Evolutionary conservation across 768 basidiomycete species (phyloP).

Genomic region (Suillus decipiens): DNA sequence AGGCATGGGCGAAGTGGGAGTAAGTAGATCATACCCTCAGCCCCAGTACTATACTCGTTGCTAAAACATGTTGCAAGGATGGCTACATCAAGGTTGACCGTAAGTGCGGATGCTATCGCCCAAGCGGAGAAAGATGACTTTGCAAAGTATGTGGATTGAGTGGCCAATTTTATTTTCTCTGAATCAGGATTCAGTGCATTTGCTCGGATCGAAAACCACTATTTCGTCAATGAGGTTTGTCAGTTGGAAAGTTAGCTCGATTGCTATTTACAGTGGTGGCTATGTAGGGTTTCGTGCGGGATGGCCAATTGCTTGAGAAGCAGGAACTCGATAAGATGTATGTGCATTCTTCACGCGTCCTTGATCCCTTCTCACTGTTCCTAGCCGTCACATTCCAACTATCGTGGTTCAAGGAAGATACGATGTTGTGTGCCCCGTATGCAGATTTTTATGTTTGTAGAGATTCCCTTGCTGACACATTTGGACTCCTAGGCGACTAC

Average conservation of each 20-base stretch:
- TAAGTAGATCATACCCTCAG: constrained; percentile 39
- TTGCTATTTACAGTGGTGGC: not conserved
- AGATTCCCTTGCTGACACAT: not conserved
- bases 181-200: constrained; percentile 60
- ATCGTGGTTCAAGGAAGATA: constrained; percentile 86
- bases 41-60: not conserved
- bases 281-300: constrained; percentile 79
- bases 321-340: constrained; percentile 91
- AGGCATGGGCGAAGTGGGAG: constrained; percentile 93
- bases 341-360: constrained; percentile 20
- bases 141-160: constrained; percentile 56
- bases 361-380: constrained; percentile 10
- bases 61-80: constrained; percentile 50
- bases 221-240: constrained; percentile 77
- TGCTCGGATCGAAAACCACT: constrained; percentile 89
- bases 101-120: constrained; percentile 68
- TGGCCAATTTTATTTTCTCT: constrained; percentile 9
- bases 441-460: constrained; percentile 17
- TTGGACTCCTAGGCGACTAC: constrained; percentile 59
- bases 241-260: not conserved
- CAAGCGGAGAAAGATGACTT: constrained; percentile 73
- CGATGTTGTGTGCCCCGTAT: constrained; percentile 84
- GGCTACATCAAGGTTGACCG: constrained; percentile 73
- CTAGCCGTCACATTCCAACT: constrained; percentile 84
- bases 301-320: constrained; percentile 82